phyloP scores from a whole-genome alignment of 345 rosid genomes.

The Citrus inodora region DNA sequence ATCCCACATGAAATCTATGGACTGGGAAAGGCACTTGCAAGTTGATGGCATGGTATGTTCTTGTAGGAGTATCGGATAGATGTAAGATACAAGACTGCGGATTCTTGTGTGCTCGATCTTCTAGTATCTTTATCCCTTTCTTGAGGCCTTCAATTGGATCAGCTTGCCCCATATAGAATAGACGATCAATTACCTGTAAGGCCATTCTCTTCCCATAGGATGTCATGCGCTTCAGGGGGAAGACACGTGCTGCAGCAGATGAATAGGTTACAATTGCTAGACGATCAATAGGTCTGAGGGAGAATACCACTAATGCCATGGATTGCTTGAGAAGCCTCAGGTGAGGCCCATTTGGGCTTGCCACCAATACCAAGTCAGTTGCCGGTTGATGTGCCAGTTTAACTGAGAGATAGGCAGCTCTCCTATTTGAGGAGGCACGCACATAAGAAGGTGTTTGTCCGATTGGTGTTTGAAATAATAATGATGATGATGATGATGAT shows the following conservation, averaged over 20 bases:
- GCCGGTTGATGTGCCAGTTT: slow-evolving; percentile 54
- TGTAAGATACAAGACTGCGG: slow-evolving; percentile 61
- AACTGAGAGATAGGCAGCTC: slow-evolving; percentile 61
- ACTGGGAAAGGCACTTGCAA: slow-evolving; percentile 49
- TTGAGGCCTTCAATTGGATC: slow-evolving; percentile 75
- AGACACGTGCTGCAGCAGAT: slow-evolving; percentile 73
- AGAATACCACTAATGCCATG: slow-evolving; percentile 74
- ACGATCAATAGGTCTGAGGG: slow-evolving; percentile 72
- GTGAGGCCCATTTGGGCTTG: slow-evolving; percentile 78
- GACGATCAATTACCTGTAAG: slow-evolving; percentile 74
- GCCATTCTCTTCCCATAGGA: slow-evolving; percentile 72
- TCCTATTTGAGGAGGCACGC: slow-evolving; percentile 29
- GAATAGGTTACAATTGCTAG: slow-evolving; percentile 79
- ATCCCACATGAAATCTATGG: slow-evolving; percentile 74
- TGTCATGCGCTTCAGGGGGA: slow-evolving; percentile 84
- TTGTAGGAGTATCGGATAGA: slow-evolving; percentile 59
- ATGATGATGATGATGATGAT: slow-evolving; percentile 15
- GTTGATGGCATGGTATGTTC: slow-evolving; percentile 44
- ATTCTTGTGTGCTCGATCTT: slow-evolving; percentile 79
- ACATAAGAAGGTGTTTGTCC: slow-evolving; percentile 22
- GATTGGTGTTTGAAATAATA: slow-evolving; percentile 24
- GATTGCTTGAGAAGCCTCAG: slow-evolving; percentile 75
- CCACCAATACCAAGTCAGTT: slow-evolving; percentile 69
- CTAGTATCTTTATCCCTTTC: slow-evolving; percentile 72
- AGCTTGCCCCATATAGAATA: slow-evolving; percentile 73